Percentiles rank a stretch among this genome's conserved stretches.
Conservation (phyloP, 768 basidiomycete species). For the Porpolomopsis calyptriformis region DNA sequence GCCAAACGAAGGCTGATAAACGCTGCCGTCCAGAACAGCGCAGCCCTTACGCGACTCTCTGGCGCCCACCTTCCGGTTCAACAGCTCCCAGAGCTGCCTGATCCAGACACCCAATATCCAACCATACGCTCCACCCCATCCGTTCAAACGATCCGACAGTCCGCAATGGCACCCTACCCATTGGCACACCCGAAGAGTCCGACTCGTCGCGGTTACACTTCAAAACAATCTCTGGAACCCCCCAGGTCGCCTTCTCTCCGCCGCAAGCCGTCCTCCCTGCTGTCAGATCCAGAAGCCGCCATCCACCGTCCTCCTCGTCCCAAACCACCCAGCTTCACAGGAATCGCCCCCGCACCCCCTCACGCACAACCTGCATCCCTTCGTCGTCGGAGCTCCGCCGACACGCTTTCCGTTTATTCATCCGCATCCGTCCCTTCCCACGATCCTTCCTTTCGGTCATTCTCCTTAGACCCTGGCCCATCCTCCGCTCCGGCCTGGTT, state of each 20-base stretch:
- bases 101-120: too few relatives aligned
- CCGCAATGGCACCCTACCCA: not conserved
- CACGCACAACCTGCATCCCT: not conserved
- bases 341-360: not conserved
- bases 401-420: not conserved
- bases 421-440: not conserved
- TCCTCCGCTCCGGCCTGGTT: not conserved
- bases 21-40: not conserved
- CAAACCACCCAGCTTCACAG: not conserved
- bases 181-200: not conserved
- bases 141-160: not conserved
- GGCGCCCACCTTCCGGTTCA: not conserved
- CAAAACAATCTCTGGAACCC: not conserved
- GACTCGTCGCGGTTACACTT: not conserved
- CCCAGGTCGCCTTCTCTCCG: not conserved
- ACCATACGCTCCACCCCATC: too few relatives aligned
- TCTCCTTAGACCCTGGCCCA: not conserved
- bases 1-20: not conserved
- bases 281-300: not conserved
- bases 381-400: not conserved
- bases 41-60: not conserved
- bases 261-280: not conserved
- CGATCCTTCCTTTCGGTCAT: not conserved
- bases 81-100: too few relatives aligned
- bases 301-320: too few relatives aligned